Conservation (phyloP, 176 grass and related monocot species). For the Aegilops tauschii region DNA sequence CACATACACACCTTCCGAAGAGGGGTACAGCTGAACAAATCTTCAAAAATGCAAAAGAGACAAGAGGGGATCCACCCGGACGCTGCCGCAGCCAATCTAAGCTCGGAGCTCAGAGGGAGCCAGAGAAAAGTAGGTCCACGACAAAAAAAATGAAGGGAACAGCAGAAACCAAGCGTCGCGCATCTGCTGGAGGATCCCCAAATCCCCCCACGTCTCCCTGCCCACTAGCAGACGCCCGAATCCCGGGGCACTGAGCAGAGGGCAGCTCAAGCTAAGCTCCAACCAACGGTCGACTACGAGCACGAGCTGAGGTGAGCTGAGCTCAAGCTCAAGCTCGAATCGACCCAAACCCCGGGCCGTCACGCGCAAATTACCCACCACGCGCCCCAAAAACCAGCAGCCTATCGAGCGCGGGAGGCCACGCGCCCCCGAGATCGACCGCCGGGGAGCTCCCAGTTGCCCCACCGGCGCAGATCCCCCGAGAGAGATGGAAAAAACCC, state of each 20-base stretch:
- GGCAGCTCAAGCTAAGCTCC: conserved; percentile 15
- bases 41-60: conserved; percentile 4
- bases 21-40: conserved; percentile 11
- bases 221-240: conserved; percentile 19
- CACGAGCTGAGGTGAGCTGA: conserved; percentile 12
- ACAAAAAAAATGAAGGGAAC: conserved; percentile 1
- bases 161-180: conserved; percentile 24
- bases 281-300: conserved; percentile 1
- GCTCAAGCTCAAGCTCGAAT: conserved; percentile 44
- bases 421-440: conserved; percentile 37
- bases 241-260: conserved; percentile 24
- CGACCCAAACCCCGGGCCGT: conserved; percentile 14
- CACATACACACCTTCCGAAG: background rate
- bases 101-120: conserved; percentile 11
- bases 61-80: background rate
- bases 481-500: background rate
- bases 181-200: conserved; percentile 37
- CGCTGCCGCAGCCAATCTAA: background rate
- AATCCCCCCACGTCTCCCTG: conserved; percentile 39
- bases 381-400: conserved; percentile 30
- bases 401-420: background rate
- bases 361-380: conserved; percentile 26
- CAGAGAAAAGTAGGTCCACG: background rate
- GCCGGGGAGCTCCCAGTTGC: conserved; percentile 33
- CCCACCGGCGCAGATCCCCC: conserved; percentile 42